Base-by-base conservation (phyloP, 805 yeast species). In the Candida loeiensis region DNA sequence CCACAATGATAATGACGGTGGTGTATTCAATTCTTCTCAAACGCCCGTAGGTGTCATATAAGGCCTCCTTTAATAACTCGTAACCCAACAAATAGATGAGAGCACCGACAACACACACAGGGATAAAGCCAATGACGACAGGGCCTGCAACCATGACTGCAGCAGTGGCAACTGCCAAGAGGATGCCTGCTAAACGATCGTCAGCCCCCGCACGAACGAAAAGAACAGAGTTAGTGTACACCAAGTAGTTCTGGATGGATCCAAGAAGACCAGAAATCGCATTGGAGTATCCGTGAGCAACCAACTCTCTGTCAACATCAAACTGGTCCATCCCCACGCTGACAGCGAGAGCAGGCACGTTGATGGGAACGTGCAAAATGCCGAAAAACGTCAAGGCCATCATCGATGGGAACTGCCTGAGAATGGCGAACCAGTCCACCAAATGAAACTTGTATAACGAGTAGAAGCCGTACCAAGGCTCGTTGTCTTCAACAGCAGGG, bases 201-300 rank as follows among this genome's bases (percentile, higher is more conserved):
- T 89, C 95, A 2, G 96, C 98, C 18, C 99, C 99, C 2, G 96
- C 95, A 48, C 95, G 74, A 48, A 91, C 88, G 58, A 93, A 93
- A 37, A 93, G 64, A 15, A 93, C 85, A 25, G 95, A 83, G 64
- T 93, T 93, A 3, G 98, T 91, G 61, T 93, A 93, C 11, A 93
- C 99, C 55, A 93, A 65, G 59, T 93, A 93, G 61, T 93, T 93
- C 57, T 91, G 98, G 46, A 93, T 88, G 2, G 95, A 82, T 0
- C 99, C 99, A 32, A 76, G 53, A 15, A 80, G 45, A 1, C 98
- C 99, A 35, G 95, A 83, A 5, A 93, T 51, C 8, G 84, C 80
- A 57, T 93, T 93, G 4, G 96, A 86, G 45, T 83, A 74, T 3
- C 99, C 99, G 63, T 93, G 99, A 0, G 97, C 97, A 22, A 91